Evolutionary conservation across 2,329 filamentous ascomycete species (phyloP).

Genomic region (Paecilomyces niveus): DNA sequence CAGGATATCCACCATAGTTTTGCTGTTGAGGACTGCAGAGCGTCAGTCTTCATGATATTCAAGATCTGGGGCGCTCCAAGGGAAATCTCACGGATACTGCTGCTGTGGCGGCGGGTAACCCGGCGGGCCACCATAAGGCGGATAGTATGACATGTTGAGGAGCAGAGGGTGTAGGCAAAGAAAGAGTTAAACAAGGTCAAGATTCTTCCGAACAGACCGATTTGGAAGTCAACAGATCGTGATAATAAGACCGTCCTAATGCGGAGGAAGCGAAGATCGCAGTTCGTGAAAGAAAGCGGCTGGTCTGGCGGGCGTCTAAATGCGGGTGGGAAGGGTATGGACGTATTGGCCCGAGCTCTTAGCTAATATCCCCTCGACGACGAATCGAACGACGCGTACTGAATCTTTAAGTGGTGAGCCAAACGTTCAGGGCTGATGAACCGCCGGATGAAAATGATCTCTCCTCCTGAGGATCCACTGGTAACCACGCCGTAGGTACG

Average conservation of each 20-base stretch:
- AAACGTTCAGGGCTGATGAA: neutral
- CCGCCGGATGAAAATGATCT: neutral
- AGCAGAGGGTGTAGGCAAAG: neutral
- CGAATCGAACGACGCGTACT: neutral
- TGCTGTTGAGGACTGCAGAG: slow-evolving; percentile 23
- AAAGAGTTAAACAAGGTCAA: neutral
- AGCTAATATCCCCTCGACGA: neutral
- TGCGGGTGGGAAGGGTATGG: neutral
- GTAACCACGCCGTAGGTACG: neutral
- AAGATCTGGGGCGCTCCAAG: slow-evolving; percentile 1
- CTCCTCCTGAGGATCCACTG: neutral
- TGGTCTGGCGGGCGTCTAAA: neutral
- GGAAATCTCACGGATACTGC: slow-evolving; percentile 30
- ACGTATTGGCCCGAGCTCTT: neutral
- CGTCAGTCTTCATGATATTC: neutral
- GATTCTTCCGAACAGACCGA: neutral
- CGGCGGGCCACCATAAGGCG: slow-evolving; percentile 50
- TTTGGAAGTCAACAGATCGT: neutral
- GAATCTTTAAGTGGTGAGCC: neutral
- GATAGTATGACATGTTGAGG: slow-evolving; percentile 56
- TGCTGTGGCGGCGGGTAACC: slow-evolving; percentile 47
- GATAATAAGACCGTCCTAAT: neutral
- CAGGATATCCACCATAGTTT: slow-evolving; percentile 30
- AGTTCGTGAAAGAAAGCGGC: neutral
- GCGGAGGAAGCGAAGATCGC: slow-evolving; percentile 15